phyloP scores from a whole-genome alignment of 495 filamentous ascomycete species.

The Aspergillus carlsbadensis region DNA sequence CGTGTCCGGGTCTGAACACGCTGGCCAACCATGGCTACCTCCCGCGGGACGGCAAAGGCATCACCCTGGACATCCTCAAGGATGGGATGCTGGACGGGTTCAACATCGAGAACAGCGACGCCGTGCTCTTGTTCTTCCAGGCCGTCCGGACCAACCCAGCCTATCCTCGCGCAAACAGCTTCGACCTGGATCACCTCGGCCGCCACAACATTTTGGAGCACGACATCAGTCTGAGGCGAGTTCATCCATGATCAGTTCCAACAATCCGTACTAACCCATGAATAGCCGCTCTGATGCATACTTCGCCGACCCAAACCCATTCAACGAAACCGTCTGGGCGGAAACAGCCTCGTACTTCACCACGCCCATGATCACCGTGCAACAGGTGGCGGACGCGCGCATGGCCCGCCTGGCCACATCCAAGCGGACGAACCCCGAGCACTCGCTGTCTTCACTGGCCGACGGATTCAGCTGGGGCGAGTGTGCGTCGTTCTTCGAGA shows the following conservation, averaged over 20 bases:
- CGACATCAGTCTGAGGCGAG: conserved; percentile 14
- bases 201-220: conserved; percentile 15
- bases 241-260: neutral
- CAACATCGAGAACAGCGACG: conserved; percentile 15
- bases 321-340: conserved; percentile 18
- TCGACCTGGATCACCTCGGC: conserved; percentile 11
- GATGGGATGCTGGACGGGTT: conserved; percentile 17
- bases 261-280: neutral
- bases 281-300: conserved; percentile 16
- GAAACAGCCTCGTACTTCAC: conserved; percentile 18
- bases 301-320: conserved; percentile 16
- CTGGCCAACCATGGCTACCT: conserved; percentile 59
- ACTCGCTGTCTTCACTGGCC: conserved; percentile 6
- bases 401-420: conserved; percentile 17
- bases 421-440: conserved; percentile 12
- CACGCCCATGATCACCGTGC: conserved; percentile 15
- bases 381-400: conserved; percentile 13
- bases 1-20: conserved; percentile 52
- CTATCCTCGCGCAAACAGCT: neutral
- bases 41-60: conserved; percentile 29
- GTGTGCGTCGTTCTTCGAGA: conserved; percentile 20
- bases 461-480: conserved; percentile 20
- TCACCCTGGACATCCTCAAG: conserved; percentile 12
- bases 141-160: conserved; percentile 11
- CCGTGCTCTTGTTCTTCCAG: conserved; percentile 9